A percentile compares a stretch with the other conserved stretches of the same genome.
These are phyloP conservation scores for Obelidium mucronatum DNA, from an alignment of 192 early-diverging fungal species.

Conservation along the genomic window DNA sequence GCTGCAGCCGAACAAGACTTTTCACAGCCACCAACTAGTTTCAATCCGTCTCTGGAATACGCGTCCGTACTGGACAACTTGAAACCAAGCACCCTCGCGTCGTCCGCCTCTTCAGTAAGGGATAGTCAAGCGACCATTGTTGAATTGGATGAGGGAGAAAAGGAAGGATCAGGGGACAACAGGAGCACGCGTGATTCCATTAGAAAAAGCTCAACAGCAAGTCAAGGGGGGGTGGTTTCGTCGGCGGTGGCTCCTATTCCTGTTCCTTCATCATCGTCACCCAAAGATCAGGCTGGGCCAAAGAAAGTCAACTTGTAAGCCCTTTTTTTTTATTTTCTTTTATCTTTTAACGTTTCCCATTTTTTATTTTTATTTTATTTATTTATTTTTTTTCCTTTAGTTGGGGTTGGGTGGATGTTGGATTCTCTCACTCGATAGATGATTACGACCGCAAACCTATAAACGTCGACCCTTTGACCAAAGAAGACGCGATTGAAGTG, in stretches of 20 bases:
- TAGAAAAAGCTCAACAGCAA: too few relatives aligned
- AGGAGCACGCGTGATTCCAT: neutral
- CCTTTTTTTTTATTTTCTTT: neutral
- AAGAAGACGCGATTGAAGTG: slow-evolving; percentile 35
- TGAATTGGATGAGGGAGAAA: neutral
- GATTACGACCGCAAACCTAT: slow-evolving; percentile 37
- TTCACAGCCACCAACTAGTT: neutral
- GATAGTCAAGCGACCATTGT: slow-evolving; percentile 35
- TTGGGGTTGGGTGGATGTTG: slow-evolving; percentile 40
- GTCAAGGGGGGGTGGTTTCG: neutral
- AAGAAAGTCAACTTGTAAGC: slow-evolving; percentile 37
- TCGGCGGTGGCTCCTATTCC: neutral
- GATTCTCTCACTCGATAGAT: slow-evolving; percentile 32
- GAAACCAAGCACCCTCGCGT: neutral
- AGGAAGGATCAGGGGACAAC: neutral
- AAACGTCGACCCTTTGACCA: slow-evolving; percentile 24
- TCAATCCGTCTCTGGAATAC: neutral
- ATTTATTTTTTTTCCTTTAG: slow-evolving; percentile 3
- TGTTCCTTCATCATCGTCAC: neutral
- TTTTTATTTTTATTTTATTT: neutral
- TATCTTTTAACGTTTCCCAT: neutral
- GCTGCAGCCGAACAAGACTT: neutral
- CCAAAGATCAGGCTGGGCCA: neutral
- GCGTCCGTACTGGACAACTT: neutral
- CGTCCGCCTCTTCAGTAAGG: neutral